Evolutionary conservation across 169 alveolate genomes (phyloP).

Genomic region (Cryptosporidium felis): DNA sequence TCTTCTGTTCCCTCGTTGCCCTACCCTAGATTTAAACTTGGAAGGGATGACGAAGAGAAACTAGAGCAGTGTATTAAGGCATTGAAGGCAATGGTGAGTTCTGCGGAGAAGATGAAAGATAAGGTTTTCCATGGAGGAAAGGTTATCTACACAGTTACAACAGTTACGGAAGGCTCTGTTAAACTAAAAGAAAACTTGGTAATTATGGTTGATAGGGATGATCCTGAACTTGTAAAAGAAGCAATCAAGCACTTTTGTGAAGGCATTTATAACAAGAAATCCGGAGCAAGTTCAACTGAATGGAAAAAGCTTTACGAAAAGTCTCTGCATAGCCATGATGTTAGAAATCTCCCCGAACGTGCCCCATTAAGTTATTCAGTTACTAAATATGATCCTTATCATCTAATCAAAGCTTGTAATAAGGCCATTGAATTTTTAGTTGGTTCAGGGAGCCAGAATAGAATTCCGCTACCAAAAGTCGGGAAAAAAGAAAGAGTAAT

Average conservation of each 20-base stretch:
- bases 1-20: conserved; percentile 23
- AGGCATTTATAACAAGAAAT: background rate
- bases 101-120: background rate
- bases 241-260: conserved; percentile 1
- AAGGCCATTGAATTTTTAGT: background rate
- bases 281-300: background rate
- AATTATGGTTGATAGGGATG: background rate
- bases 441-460: background rate
- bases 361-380: background rate
- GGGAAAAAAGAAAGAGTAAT: no score
- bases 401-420: background rate
- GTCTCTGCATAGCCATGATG: background rate
- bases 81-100: conserved; percentile 8
- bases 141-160: background rate
- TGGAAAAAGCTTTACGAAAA: background rate
- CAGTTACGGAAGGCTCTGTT: background rate
- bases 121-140: background rate
- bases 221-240: background rate
- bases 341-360: background rate
- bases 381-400: background rate
- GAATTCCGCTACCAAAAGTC: no score
- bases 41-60: conserved; percentile 2
- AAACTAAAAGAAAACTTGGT: background rate
- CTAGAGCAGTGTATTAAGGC: conserved; percentile 7
- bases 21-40: conserved; percentile 4